Conservation (phyloP, 2,329 filamentous ascomycete species). For the Davidsoniella neocaledoniae region DNA sequence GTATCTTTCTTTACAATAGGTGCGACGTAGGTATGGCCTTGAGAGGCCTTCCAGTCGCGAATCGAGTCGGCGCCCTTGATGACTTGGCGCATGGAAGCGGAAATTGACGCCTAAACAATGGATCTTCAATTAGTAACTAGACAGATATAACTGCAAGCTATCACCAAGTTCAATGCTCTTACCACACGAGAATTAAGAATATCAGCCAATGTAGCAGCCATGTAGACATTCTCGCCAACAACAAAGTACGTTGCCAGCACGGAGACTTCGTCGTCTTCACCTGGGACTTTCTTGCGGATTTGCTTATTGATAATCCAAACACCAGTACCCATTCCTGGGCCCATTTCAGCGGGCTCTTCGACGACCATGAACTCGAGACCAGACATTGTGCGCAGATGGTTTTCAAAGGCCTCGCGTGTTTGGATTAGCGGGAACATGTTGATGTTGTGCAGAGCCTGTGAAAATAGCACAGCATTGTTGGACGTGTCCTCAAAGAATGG, state of each 20-base stretch:
- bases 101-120: slow-evolving; percentile 31
- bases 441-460: slow-evolving; percentile 44
- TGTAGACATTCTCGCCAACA: slow-evolving; percentile 49
- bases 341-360: slow-evolving; percentile 46
- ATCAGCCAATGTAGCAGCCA: slow-evolving; percentile 44
- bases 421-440: slow-evolving; percentile 39
- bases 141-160: not conserved
- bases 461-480: slow-evolving; percentile 47
- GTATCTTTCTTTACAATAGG: slow-evolving; percentile 17
- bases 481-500: slow-evolving; percentile 52
- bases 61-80: slow-evolving; percentile 33
- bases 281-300: slow-evolving; percentile 38
- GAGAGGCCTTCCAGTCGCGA: slow-evolving; percentile 37
- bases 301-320: slow-evolving; percentile 58
- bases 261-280: slow-evolving; percentile 40
- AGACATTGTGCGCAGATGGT: slow-evolving; percentile 44
- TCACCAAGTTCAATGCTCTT: slow-evolving; percentile 14
- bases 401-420: slow-evolving; percentile 47
- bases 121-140: not conserved
- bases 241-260: slow-evolving; percentile 47
- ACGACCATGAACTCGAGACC: slow-evolving; percentile 51
- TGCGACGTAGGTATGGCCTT: slow-evolving; percentile 34
- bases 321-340: slow-evolving; percentile 46
- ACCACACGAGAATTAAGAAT: slow-evolving; percentile 43
- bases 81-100: slow-evolving; percentile 35